Evolutionary conservation across 2,329 filamentous ascomycete genomes (phyloP).

Genomic region (Coccinonectria pachysandricola): DNA sequence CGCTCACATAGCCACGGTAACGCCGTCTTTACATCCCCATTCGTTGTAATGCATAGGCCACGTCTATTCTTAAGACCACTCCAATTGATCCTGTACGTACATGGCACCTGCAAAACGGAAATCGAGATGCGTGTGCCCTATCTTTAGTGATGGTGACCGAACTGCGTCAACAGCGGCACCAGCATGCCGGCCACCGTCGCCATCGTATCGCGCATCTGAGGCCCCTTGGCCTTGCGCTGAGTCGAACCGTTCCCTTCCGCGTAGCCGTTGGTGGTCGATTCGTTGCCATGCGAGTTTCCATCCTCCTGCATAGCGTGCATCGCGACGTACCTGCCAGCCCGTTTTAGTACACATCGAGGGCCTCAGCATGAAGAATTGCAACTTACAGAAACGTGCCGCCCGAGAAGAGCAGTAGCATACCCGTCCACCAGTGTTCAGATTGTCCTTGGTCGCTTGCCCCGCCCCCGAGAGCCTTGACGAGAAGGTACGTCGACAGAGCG

Average conservation of each 20-base stretch:
- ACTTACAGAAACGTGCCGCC: slow-evolving; percentile 89
- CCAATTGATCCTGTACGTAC: too few relatives aligned
- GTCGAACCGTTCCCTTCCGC: slow-evolving; percentile 33
- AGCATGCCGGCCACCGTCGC: slow-evolving; percentile 68
- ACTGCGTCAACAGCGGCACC: slow-evolving; percentile 64
- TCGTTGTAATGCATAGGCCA: too few relatives aligned
- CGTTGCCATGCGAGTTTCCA: slow-evolving; percentile 39
- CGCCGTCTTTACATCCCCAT: too few relatives aligned
- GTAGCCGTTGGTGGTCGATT: slow-evolving; percentile 47
- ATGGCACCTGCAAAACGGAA: too few relatives aligned
- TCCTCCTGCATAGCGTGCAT: slow-evolving; percentile 97
- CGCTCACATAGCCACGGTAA: too few relatives aligned
- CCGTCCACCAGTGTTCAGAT: slow-evolving; percentile 74
- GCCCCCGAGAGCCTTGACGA: slow-evolving; percentile 65
- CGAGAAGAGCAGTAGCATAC: slow-evolving; percentile 87
- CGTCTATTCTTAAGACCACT: too few relatives aligned
- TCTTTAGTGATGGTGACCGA: slow-evolving; percentile 69
- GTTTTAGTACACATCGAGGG: slow-evolving; percentile 7
- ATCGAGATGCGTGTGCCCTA: too few relatives aligned
- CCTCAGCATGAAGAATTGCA: background rate
- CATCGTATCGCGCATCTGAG: slow-evolving; percentile 57
- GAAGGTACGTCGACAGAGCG: slow-evolving; percentile 70
- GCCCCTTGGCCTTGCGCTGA: slow-evolving; percentile 43
- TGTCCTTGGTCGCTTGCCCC: slow-evolving; percentile 48
- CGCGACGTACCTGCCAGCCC: slow-evolving; percentile 67